These are phyloP conservation scores for Vitis hybrid DNA, from an alignment of 177 flowering plant species.

Conservation along the genomic window DNA sequence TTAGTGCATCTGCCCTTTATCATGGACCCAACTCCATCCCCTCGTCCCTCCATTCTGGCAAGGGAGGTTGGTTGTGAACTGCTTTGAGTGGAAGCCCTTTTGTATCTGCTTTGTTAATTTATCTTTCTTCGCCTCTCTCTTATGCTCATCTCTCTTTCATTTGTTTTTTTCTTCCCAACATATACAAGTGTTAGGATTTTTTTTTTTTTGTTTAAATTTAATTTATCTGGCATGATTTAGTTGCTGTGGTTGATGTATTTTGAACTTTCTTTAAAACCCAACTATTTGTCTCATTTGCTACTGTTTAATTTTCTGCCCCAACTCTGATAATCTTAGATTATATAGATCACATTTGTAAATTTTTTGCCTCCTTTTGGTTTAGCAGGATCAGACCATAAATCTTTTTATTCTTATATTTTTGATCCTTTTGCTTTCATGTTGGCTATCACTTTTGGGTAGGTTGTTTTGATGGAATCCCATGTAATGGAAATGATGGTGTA, in stretches of 20 bases:
- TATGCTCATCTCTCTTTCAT: background rate
- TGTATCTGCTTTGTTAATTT: slow-evolving; percentile 17
- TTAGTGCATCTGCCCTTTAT: slow-evolving; percentile 9
- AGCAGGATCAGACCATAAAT: background rate
- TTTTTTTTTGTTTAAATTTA: background rate
- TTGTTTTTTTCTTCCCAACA: slow-evolving; percentile 1
- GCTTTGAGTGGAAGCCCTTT: slow-evolving; percentile 16
- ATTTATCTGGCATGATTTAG: slow-evolving; percentile 16
- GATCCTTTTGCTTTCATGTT: too few species aligned
- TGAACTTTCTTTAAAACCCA: background rate
- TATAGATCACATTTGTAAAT: background rate
- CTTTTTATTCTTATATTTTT: too few species aligned
- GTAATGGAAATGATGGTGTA: too few species aligned
- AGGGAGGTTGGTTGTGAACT: slow-evolving; percentile 20
- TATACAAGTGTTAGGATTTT: background rate
- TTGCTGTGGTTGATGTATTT: slow-evolving; percentile 8
- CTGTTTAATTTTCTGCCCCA: background rate
- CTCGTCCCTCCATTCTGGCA: slow-evolving; percentile 13
- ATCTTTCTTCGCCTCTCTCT: slow-evolving; percentile 1
- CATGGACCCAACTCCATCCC: slow-evolving; percentile 10
- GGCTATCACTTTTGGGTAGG: too few species aligned
- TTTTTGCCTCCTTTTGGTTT: background rate
- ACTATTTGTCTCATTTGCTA: background rate
- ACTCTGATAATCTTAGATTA: background rate
- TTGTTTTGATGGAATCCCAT: too few species aligned